Evolutionary conservation across 768 basidiomycete genomes (phyloP).

Genomic region (Leccinellum rugosiceps): DNA sequence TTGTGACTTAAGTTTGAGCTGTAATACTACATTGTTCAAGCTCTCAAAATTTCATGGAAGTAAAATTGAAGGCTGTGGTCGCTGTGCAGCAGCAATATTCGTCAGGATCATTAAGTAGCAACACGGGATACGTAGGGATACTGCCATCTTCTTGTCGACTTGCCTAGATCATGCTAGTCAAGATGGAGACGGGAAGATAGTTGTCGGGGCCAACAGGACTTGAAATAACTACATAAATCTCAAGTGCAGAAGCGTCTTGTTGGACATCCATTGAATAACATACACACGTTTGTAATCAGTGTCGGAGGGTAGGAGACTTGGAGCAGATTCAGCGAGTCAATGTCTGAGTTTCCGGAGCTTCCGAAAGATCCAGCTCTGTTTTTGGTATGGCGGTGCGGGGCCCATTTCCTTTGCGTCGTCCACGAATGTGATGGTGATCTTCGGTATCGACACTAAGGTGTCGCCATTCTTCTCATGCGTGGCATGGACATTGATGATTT

Average conservation of each 20-base stretch:
- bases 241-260: background rate
- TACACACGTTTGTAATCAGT: background rate
- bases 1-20: no score
- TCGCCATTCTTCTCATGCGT: background rate
- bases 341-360: background rate
- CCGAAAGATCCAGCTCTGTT: conserved; percentile 17
- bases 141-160: background rate
- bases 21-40: no score
- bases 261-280: background rate
- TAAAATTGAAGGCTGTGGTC: no score
- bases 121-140: background rate
- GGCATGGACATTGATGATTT: conserved; percentile 46
- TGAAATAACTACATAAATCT: background rate
- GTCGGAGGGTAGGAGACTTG: background rate
- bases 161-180: background rate
- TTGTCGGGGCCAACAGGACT: background rate
- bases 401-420: conserved; percentile 9
- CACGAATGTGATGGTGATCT: conserved; percentile 25
- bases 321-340: background rate
- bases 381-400: conserved; percentile 40
- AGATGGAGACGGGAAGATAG: background rate
- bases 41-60: no score
- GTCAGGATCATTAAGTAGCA: background rate
- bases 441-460: conserved; percentile 20
- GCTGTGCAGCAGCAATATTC: background rate